Evolutionary conservation across 371 early-diverging fungal genomes (phyloP).

Genomic region (Polyrhizophydium stewartii): DNA sequence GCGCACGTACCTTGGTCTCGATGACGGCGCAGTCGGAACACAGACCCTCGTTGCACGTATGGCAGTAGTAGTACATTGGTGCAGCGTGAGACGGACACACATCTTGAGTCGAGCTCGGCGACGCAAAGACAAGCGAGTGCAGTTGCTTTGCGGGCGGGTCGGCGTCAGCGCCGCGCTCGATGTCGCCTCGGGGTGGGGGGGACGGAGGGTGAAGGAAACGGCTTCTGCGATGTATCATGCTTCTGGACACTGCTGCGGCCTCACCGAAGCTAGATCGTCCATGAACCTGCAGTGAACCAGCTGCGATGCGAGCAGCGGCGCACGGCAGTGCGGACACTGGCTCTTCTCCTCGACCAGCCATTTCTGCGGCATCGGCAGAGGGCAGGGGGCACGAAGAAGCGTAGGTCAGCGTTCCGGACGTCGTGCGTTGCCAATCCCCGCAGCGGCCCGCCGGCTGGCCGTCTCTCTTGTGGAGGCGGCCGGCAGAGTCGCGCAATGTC

Average conservation of each 20-base stretch:
- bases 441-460: no score
- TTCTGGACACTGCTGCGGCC: no score
- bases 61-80: conserved; percentile 31
- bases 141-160: no score
- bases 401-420: no score
- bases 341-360: conserved; percentile 25
- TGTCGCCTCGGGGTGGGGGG: background rate
- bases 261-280: conserved; percentile 21
- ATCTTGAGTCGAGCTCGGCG: background rate
- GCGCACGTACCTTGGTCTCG: conserved; percentile 15
- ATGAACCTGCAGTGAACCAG: conserved; percentile 38
- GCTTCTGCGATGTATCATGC: no score
- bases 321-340: conserved; percentile 39
- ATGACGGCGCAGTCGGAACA: conserved; percentile 42
- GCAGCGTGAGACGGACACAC: conserved; percentile 21
- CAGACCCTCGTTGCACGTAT: conserved; percentile 22
- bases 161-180: no score
- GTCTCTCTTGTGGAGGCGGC: no score
- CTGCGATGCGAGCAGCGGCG: conserved; percentile 13
- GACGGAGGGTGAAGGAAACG: background rate
- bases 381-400: no score
- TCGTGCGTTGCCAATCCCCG: no score
- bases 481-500: background rate
- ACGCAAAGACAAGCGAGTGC: conserved; percentile 6
- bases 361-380: conserved; percentile 26